Conservation (phyloP, 257 asterid species). For the Ophiorrhiza pumila region DNA sequence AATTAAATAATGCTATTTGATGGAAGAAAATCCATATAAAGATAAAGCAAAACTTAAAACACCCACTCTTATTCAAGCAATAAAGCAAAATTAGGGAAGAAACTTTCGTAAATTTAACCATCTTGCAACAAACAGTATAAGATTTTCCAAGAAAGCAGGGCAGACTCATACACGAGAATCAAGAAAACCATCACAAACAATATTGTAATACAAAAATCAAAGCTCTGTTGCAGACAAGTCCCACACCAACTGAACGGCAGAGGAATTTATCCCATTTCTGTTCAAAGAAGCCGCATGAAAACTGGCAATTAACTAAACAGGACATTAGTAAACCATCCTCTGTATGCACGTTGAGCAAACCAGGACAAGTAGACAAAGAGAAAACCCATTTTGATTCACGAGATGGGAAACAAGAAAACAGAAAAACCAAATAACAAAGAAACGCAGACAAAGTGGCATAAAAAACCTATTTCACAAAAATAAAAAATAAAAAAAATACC, state of each 20-base stretch:
- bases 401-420: no score
- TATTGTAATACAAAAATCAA: not conserved
- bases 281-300: not conserved
- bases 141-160: not conserved
- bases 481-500: no score
- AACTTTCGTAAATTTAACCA: not conserved
- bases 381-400: no score
- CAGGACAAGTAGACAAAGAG: not conserved
- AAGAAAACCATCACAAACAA: no score
- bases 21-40: no score
- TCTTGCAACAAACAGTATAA: not conserved
- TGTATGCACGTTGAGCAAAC: not conserved
- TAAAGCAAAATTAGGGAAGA: not conserved
- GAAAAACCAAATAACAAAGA: not conserved
- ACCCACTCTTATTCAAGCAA: not conserved
- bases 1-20: not conserved
- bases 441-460: not conserved
- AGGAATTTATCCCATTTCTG: not conserved
- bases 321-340: not conserved
- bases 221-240: not conserved
- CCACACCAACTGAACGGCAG: not conserved
- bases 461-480: not conserved
- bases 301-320: not conserved
- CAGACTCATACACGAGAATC: not conserved
- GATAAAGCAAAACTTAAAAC: not conserved